Percentiles rank a stretch among this genome's conserved stretches.
phyloP scores from a whole-genome alignment of 257 asterid genomes.

The Verbascum thapsus region DNA sequence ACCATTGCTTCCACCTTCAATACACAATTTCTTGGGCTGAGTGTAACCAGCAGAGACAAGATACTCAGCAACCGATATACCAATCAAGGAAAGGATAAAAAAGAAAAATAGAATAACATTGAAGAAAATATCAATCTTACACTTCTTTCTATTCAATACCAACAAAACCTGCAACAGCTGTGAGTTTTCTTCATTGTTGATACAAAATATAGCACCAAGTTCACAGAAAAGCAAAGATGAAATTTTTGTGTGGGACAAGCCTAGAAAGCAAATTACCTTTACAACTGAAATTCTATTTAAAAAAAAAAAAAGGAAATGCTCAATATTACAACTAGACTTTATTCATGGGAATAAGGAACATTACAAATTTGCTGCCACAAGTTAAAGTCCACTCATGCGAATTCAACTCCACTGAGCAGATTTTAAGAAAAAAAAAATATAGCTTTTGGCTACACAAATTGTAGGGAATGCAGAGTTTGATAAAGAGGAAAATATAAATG shows the following conservation, averaged over 20 bases:
- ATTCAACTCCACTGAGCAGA: conserved; percentile 14
- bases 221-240: conserved; percentile 2
- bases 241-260: conserved; percentile 3
- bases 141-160: conserved; percentile 13
- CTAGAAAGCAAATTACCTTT: neutral
- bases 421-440: neutral
- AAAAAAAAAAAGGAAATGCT: neutral
- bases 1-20: conserved; percentile 98
- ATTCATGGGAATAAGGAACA: conserved; percentile 2
- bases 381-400: conserved; percentile 18
- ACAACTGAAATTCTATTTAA: neutral
- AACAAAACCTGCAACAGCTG: conserved; percentile 8
- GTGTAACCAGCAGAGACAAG: conserved; percentile 87
- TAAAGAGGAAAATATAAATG: neutral
- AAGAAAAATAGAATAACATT: neutral
- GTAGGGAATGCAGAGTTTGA: conserved; percentile 13
- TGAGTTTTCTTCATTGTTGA: conserved; percentile 15
- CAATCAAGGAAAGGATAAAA: conserved; percentile 28
- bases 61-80: conserved; percentile 72
- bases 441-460: conserved; percentile 1
- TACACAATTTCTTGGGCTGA: conserved; percentile 76
- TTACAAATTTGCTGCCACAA: neutral
- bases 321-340: neutral
- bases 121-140: neutral
- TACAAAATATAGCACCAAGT: conserved; percentile 2